Base-by-base conservation (phyloP, 805 yeast species). In the Ogataea trehalophila region DNA sequence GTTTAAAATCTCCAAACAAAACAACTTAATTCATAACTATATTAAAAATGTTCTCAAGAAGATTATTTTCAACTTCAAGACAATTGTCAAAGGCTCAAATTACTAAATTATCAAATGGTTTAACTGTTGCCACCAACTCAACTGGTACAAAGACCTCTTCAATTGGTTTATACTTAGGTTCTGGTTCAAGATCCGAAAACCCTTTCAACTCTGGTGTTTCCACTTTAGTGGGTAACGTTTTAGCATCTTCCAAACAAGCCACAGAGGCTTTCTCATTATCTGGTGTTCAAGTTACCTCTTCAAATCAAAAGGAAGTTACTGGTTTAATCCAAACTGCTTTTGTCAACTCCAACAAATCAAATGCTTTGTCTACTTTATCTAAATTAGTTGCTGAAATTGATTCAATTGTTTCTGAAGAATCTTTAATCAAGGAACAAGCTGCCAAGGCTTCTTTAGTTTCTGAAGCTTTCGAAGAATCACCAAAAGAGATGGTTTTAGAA, bases 171-270 rank as follows among this genome's bases (percentile, higher is more conserved):
- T 86, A 76, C 66, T 72, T 75, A 63, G 85, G 84, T 56, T 86
- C 90, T 44, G 95, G 95, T 66, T 81, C 92, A 43, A 74, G 90
- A 66, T 68, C 85, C 45, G 95, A 87, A 69, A 85, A 83, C 69
- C 75, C 87, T 39, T 85, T 81, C 79, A 84, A 82, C 73, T 86
- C 87, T 58, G 95, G 95, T 79, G 80, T 83, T 45, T 79, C 92
- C 46, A 78, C 84, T 53, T 70, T 87, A 57, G 73, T 81, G 55
- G 71, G 84, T 64, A 69, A 75, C 50, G 66, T 77, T 22, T 71
- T 85, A 62, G 63, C 67, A 36, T 57, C 65, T 11, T 59, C 71
- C 31, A 59, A 64, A 49, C 43, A 49, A 39, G 61, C 73, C 22
- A 43, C 48, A 22, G 69, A 70, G 35, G 61, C 66, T 34, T 64